A percentile compares a stretch with the other conserved stretches of the same genome.
Evolutionary conservation across 164 flowering plant genomes (phyloP).

Genomic region (Cinnamomum micranthum): DNA sequence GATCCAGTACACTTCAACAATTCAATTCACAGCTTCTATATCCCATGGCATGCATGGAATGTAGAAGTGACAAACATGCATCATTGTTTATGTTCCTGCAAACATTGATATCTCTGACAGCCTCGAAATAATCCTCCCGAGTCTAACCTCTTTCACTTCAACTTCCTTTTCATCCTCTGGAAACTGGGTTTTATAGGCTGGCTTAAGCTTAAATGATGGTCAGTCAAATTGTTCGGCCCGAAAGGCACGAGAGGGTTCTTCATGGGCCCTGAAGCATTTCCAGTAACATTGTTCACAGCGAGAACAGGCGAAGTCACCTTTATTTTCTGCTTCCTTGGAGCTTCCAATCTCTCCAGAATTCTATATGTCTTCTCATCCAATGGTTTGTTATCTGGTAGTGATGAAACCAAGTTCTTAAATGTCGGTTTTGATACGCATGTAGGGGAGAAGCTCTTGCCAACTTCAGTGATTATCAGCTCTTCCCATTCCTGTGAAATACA

Average conservation of each 20-base stretch:
- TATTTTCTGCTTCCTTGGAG: constrained; percentile 49
- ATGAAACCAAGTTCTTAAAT: constrained; percentile 21
- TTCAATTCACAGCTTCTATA: too few relatives aligned
- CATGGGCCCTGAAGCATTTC: constrained; percentile 19
- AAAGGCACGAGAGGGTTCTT: constrained; percentile 55
- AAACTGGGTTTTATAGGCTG: constrained; percentile 73
- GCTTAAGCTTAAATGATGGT: constrained; percentile 27
- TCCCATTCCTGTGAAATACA: constrained; percentile 71
- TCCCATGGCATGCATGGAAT: neutral
- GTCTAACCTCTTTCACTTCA: constrained; percentile 11
- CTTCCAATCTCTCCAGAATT: constrained; percentile 84
- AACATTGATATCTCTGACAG: neutral
- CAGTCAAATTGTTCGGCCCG: constrained; percentile 23
- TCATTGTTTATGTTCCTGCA: neutral
- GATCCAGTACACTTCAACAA: too few relatives aligned
- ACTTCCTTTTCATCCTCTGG: constrained; percentile 60
- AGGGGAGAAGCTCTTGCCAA: constrained; percentile 37
- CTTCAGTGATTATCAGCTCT: constrained; percentile 53
- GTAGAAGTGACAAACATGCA: neutral
- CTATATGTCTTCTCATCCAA: constrained; percentile 64
- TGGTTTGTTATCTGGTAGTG: constrained; percentile 35
- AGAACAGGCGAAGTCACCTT: constrained; percentile 34
- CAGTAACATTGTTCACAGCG: constrained; percentile 6
- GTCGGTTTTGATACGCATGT: constrained; percentile 28
- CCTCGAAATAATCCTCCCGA: neutral